These are phyloP conservation scores for Cryptococcus sp. DNA, from an alignment of 1,284 basidiomycete genomes.

Conservation along the genomic window DNA sequence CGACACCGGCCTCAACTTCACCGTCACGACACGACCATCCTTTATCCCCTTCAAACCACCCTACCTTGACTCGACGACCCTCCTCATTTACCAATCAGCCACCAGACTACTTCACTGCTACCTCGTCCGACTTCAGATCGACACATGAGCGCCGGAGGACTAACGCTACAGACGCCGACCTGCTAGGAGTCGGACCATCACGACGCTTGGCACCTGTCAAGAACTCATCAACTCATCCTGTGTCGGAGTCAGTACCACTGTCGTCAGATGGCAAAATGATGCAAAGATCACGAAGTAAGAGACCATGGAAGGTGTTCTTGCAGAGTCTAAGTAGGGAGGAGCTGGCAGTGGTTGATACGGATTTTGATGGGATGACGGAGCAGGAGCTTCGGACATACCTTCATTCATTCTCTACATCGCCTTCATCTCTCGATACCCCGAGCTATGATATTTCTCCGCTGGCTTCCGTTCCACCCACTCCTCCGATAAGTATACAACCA, in stretches of 20 bases:
- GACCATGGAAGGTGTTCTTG: constrained; percentile 10
- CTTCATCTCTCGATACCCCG: not conserved
- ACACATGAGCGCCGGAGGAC: not conserved
- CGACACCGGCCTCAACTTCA: not conserved
- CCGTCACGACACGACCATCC: not conserved
- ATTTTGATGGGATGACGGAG: constrained; percentile 40
- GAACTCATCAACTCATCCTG: not conserved
- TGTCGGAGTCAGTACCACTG: not conserved
- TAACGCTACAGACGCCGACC: constrained; percentile 16
- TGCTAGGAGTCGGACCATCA: constrained; percentile 20
- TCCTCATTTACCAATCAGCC: no score
- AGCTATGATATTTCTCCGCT: not conserved
- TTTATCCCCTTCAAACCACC: no score
- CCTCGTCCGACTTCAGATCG: not conserved
- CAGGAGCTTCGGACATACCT: constrained; percentile 23
- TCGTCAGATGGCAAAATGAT: constrained; percentile 2
- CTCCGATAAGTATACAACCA: not conserved
- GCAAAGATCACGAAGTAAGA: constrained; percentile 1
- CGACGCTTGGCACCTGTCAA: not conserved
- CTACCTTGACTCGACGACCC: not conserved
- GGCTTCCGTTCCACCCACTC: not conserved
- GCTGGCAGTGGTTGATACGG: constrained; percentile 28
- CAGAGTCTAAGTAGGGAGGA: constrained; percentile 33
- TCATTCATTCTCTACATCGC: constrained; percentile 1
- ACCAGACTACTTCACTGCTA: constrained; percentile 1